Base-by-base conservation (phyloP, 805 yeast species). In the Tetrapisispora arboricola region DNA sequence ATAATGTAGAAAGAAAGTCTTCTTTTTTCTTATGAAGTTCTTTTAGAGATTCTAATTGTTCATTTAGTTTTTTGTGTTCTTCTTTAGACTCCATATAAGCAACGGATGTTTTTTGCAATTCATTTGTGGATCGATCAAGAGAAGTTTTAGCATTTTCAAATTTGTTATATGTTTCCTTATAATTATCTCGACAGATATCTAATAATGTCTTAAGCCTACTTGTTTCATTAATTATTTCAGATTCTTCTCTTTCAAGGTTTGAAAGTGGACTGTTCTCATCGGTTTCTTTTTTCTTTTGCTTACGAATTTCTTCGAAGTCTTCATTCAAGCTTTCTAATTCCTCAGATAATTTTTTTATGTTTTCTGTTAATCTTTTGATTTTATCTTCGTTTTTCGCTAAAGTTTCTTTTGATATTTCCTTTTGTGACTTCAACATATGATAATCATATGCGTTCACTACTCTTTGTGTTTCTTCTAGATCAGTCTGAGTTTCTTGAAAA, bases 361-460 rank as follows among this genome's bases (percentile, higher is more conserved):
- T 67, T 2, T 56, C 53, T 24, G 69, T 66, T 33, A 76, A 66
- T 16, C 64, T 64, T 1, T 55, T 55, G 49, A 76, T 61, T 7
- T 61, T 56, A 2, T 58, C 41, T 39, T 70, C 70, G 41, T 71
- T 69, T 20, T 67, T 63, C 16, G 61, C 60, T 25, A 75, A 61
- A 3, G 65, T 57, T 9, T 65, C 65, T 32, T 73, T 63, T 37
- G 73, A 70, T 27, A 71, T 60, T 31, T 64, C 58, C 42, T 67
- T 71, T 41, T 63, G 68, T 16, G 57, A 55, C 6, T 69, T 64
- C 44, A 67, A 64, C 15, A 54, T 51, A 26, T 68, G 56, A 55
- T 75, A 88, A 51, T 83, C 87, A 56, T 82, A 82, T 8, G 95
- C 88, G 37, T 80, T 79, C 1, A 86, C 83, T 1, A 85, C 71